Base-by-base conservation (phyloP, 2,329 filamentous ascomycete genomes). In the Lojkania enalia region DNA sequence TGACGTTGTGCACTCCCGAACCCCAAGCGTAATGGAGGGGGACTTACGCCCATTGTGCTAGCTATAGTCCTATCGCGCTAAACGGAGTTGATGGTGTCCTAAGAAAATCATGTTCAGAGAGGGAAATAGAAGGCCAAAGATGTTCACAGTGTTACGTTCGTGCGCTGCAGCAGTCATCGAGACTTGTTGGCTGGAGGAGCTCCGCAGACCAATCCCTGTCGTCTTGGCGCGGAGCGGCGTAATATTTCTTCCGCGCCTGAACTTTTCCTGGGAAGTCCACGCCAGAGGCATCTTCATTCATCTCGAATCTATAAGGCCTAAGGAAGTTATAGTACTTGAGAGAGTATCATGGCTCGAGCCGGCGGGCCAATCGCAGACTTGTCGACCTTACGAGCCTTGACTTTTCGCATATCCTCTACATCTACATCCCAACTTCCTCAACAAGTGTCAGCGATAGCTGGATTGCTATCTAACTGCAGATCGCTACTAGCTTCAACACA, bases 351-450 rank as follows among this genome's bases (percentile, higher is more conserved):
- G 21, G 42, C 23, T 4, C 9, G 30, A 33, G 23, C 15, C 12
- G 3, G 21, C 16, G 15, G 32, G 20, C 18, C 14, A 30, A 27
- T 59, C 1, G 53, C 57, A 3, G 64, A 67, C 30, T 21, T 67
- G 42, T 57, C 65, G 6, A 63, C 62, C 4, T 50, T 70, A 33
- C 60, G 60, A 20, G 62, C 68, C 38, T 74, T 90, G 33, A 87
- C 82, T 58, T 81, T 83, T 49, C 83, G 84, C 53, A 76, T 96
- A 54, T 84, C 85, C 1, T 84, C 87, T 1, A 85, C 87, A 9
- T 78, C 87, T 0, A 77, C 82, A n/a, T 74, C 82, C 35, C 84
- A 92, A 53, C 82, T 96, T 4, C 88, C 89, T 44, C 79, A 81
- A 42, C 77, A 90, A 38, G 80, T 88, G 47, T 84, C 88, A 21